Conservation (phyloP, 1,284 basidiomycete genomes). For the Trametes versicolor region DNA sequence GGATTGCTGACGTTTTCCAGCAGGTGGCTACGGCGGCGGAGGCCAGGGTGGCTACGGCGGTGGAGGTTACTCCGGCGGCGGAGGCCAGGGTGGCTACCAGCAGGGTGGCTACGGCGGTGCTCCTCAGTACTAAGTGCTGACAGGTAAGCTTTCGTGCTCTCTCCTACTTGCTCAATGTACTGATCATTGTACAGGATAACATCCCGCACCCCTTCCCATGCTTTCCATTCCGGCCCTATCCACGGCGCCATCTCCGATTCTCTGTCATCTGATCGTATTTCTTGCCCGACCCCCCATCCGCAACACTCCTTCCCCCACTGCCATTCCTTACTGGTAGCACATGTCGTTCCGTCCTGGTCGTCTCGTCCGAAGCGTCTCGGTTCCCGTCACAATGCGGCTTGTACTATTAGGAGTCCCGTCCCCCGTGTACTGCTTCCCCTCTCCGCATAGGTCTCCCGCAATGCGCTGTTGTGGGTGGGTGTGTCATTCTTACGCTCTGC, state of each 20-base stretch:
- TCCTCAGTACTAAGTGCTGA: constrained; percentile 34
- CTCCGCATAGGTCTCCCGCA: constrained; percentile 29
- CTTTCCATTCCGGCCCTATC: constrained; percentile 6
- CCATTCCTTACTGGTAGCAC: constrained; percentile 49
- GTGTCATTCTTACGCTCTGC: constrained; percentile 35
- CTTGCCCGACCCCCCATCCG: constrained; percentile 49
- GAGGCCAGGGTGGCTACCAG: constrained; percentile 38
- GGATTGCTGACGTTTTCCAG: constrained; percentile 28
- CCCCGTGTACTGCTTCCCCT: constrained; percentile 36
- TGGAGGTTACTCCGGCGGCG: constrained; percentile 41
- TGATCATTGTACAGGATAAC: neutral
- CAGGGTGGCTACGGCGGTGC: constrained; percentile 38
- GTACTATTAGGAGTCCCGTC: constrained; percentile 51
- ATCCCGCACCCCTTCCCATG: neutral
- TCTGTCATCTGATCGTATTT: constrained; percentile 34
- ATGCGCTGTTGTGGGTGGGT: constrained; percentile 40
- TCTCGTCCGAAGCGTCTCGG: constrained; percentile 43
- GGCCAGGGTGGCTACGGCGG: constrained; percentile 40
- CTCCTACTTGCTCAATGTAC: neutral
- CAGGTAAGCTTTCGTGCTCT: constrained; percentile 8
- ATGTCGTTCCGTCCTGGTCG: constrained; percentile 51
- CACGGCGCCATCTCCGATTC: constrained; percentile 27
- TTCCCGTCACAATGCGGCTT: constrained; percentile 50
- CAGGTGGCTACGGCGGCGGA: constrained; percentile 43
- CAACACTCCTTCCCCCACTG: constrained; percentile 45